Percentiles rank a stretch among this genome's conserved stretches.
Evolutionary conservation across 106 monocot genomes (phyloP).

Genomic region (Phalaenopsis equestris): DNA sequence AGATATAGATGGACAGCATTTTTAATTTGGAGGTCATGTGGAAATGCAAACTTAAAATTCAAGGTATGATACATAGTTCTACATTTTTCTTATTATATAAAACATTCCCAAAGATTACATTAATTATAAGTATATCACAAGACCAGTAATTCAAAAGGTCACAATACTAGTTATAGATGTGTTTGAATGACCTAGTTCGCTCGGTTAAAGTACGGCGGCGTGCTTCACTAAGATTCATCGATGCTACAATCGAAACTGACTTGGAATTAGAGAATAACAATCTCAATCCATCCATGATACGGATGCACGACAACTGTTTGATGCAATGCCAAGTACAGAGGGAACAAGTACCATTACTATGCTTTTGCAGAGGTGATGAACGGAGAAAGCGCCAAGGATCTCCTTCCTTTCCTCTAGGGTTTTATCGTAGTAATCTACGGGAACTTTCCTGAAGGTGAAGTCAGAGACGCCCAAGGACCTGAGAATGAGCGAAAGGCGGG

Average conservation of each 20-base stretch:
- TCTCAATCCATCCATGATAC: not conserved
- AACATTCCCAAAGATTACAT: too few species aligned
- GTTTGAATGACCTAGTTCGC: too few species aligned
- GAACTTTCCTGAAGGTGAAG: slow-evolving; percentile 47
- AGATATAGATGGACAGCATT: not conserved
- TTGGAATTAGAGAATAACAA: not conserved
- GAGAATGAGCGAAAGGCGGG: slow-evolving; percentile 49
- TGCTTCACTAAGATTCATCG: not conserved
- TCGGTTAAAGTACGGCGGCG: not conserved
- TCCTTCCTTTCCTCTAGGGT: slow-evolving; percentile 36
- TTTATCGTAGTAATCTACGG: slow-evolving; percentile 52
- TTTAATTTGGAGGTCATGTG: not conserved
- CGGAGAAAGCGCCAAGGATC: slow-evolving; percentile 40
- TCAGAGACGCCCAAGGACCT: slow-evolving; percentile 25
- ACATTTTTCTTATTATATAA: too few species aligned
- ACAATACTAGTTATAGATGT: too few species aligned
- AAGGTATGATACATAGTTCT: too few species aligned
- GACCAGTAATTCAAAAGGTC: too few species aligned
- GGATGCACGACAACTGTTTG: slow-evolving; percentile 13
- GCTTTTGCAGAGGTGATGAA: slow-evolving; percentile 70
- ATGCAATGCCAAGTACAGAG: slow-evolving; percentile 21
- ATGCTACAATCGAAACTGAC: not conserved
- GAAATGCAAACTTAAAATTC: too few species aligned
- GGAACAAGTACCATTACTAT: slow-evolving; percentile 44
- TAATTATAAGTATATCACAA: too few species aligned